A percentile compares a stretch with the other conserved stretches of the same genome.
Evolutionary conservation across 129 eudicot genomes (phyloP).

Genomic region (Tagetes erecta): DNA sequence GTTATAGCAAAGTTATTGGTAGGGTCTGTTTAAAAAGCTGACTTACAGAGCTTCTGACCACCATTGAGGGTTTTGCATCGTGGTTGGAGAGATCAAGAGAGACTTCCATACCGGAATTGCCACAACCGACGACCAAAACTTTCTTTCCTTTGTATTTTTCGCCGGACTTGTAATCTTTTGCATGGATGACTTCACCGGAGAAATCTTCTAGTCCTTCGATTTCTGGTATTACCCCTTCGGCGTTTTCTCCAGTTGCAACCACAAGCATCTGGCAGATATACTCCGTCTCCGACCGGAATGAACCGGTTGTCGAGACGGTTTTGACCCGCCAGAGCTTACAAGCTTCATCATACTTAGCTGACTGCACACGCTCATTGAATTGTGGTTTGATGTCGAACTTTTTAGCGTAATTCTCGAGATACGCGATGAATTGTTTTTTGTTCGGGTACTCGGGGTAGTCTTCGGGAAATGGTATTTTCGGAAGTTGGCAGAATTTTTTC

Average conservation of each 20-base stretch:
- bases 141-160: constrained; percentile 57
- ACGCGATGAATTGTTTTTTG: constrained; percentile 67
- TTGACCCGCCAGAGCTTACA: constrained; percentile 70
- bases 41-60: constrained; percentile 87
- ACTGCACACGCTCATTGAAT: constrained; percentile 71
- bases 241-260: constrained; percentile 89
- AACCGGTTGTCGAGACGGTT: constrained; percentile 40
- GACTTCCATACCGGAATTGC: constrained; percentile 97
- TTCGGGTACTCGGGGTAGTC: constrained; percentile 83
- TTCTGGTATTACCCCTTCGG: constrained; percentile 68
- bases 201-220: constrained; percentile 69
- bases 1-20: background rate
- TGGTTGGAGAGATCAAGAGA: constrained; percentile 89
- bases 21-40: background rate
- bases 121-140: constrained; percentile 89
- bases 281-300: constrained; percentile 55
- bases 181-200: constrained; percentile 75
- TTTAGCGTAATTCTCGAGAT: constrained; percentile 71
- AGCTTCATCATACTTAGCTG: constrained; percentile 74
- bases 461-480: constrained; percentile 72
- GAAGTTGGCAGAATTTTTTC: constrained; percentile 83
- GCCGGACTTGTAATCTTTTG: constrained; percentile 80
- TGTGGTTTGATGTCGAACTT: constrained; percentile 67
- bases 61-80: constrained; percentile 75
- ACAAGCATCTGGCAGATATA: constrained; percentile 84